Base-by-base conservation (phyloP, 2,329 filamentous ascomycete species). In the Fusarium caatingaense region DNA sequence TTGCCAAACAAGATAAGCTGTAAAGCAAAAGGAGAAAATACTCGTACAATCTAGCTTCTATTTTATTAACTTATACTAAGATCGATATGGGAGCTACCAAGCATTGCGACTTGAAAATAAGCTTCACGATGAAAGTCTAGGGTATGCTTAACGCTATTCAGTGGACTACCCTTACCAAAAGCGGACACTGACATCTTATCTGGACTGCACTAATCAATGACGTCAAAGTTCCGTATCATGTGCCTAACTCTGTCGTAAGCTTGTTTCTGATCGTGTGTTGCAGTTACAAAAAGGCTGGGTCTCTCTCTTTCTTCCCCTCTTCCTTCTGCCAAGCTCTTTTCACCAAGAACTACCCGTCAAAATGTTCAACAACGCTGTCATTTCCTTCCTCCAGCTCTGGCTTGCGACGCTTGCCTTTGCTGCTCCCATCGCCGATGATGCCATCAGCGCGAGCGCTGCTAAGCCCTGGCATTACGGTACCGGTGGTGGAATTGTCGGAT, bases 401-500 rank as follows among this genome's bases (percentile, higher is more conserved):
- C 80, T 89, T 63, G 87, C 86, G 11, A 85, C 85, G 9, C 84
- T 80, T 11, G 79, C 85, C 25, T 85, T 79, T 30, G 79, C 85
- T 23, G 86, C 85, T 4, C 84, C 84, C 50, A 45, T 74, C 11
- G 68, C 68, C 13, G 49, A 57, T 34, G 67, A 73, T 2, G 49
- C 30, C 10, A 61, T 83, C 34, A 78, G 77, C 16, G 77, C 80
- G 10, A 79, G 77, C 21, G 75, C 69, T 45, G 78, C 77, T 32
- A 81, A 85, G 69, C 78, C 84, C 12, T 88, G 85, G 85, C 84
- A 88, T 59, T 89, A 87, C 49, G 88, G 88, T 42, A 86, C 86
- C 3, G 87, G 88, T 27, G 89, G 89, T 18, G 88, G 89, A 3
- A 83, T 90, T 37, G 49, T 89, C 9, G 88, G 88, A 3, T 86